These are phyloP conservation scores for Moesziomyces aphidis DNA, from an alignment of 1,284 basidiomycete species.

Conservation along the genomic window DNA sequence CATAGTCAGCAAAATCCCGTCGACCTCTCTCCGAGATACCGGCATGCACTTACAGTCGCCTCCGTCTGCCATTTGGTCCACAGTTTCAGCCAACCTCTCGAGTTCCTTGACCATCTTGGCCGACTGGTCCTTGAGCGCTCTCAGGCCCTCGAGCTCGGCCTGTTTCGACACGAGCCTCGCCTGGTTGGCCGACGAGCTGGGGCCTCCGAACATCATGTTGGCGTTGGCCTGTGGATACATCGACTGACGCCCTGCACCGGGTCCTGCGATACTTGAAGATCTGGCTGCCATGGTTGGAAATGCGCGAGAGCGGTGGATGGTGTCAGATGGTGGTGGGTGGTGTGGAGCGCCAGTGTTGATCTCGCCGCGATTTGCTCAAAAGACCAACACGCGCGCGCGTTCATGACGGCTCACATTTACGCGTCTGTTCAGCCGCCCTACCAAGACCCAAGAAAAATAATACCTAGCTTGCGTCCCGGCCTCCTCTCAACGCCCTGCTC, in stretches of 20 bases:
- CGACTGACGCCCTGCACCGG: slow-evolving; percentile 30
- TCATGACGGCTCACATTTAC: background rate
- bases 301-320: background rate
- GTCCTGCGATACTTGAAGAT: slow-evolving; percentile 28
- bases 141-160: slow-evolving; percentile 61
- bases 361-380: background rate
- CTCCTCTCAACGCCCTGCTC: background rate
- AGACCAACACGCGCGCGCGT: background rate
- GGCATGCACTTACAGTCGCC: slow-evolving; percentile 53
- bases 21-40: background rate
- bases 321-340: background rate
- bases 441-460: background rate
- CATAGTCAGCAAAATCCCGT: slow-evolving; percentile 2
- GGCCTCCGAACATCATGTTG: slow-evolving; percentile 44
- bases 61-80: slow-evolving; percentile 60
- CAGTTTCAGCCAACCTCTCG: slow-evolving; percentile 53
- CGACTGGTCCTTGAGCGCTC: slow-evolving; percentile 58
- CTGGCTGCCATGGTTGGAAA: slow-evolving; percentile 26
- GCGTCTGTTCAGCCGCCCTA: background rate
- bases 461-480: too few species aligned
- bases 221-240: slow-evolving; percentile 39
- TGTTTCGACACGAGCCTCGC: slow-evolving; percentile 58
- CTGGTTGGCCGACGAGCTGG: slow-evolving; percentile 43
- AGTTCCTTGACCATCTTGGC: slow-evolving; percentile 61
- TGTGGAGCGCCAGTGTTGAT: background rate